A percentile compares a stretch with the other conserved stretches of the same genome.
Conservation (phyloP, 305 asterid species). For the Fraxinus xanthoxyloides region DNA sequence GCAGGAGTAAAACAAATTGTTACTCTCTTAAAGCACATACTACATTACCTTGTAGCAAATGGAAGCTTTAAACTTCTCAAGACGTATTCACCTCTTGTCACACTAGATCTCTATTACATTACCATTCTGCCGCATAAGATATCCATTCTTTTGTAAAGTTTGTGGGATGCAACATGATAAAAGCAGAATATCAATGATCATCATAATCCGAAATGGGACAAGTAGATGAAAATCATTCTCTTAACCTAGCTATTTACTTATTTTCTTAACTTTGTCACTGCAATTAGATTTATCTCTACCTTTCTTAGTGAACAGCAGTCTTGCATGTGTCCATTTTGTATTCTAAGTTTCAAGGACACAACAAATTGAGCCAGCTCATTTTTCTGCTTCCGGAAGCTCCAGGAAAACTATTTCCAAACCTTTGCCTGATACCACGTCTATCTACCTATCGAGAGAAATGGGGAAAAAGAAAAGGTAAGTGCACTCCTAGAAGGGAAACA, state of each 20-base stretch:
- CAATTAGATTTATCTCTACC: not conserved
- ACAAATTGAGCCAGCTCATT: not conserved
- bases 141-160: conserved; percentile 7
- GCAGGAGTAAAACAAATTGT: not conserved
- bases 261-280: not conserved
- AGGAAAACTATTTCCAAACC: not conserved
- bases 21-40: conserved; percentile 15
- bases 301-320: not conserved
- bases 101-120: not conserved
- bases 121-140: conserved; percentile 9
- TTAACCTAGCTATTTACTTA: not conserved
- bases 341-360: not conserved
- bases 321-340: not conserved
- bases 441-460: no score
- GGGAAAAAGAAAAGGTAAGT: not conserved
- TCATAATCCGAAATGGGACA: conserved; percentile 5
- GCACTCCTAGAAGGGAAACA: not conserved
- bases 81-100: conserved; percentile 9
- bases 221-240: conserved; percentile 1
- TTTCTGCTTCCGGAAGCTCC: not conserved
- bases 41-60: conserved; percentile 20
- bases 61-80: conserved; percentile 8
- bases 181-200: conserved; percentile 11
- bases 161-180: not conserved
- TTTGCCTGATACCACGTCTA: not conserved